These are phyloP conservation scores for Fusarium subtropicale DNA, from an alignment of 2,329 filamentous ascomycete genomes.

Conservation along the genomic window DNA sequence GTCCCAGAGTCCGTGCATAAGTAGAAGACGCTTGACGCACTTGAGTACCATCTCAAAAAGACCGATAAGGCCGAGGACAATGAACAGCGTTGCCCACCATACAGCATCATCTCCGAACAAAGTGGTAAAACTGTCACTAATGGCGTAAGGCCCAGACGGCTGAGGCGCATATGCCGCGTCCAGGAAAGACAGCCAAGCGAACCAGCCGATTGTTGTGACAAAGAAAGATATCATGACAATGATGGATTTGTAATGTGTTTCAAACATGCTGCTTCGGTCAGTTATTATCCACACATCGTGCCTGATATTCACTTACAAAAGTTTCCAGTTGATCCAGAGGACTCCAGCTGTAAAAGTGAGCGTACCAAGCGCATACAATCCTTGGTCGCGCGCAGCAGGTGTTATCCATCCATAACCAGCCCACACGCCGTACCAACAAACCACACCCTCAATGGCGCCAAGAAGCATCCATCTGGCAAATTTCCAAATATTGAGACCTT, in stretches of 20 bases:
- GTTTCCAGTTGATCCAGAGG: slow-evolving; percentile 78
- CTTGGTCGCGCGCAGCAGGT: slow-evolving; percentile 69
- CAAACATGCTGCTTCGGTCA: slow-evolving; percentile 66
- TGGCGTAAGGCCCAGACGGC: slow-evolving; percentile 70
- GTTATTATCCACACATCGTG: slow-evolving; percentile 2
- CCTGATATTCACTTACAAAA: slow-evolving; percentile 68
- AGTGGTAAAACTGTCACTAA: slow-evolving; percentile 72
- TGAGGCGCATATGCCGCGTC: slow-evolving; percentile 67
- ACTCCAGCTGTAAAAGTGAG: slow-evolving; percentile 78
- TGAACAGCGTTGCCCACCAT: slow-evolving; percentile 80
- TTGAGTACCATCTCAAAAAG: slow-evolving; percentile 74
- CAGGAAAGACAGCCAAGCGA: slow-evolving; percentile 79
- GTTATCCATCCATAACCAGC: slow-evolving; percentile 61
- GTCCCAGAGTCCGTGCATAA: slow-evolving; percentile 60
- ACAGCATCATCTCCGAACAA: slow-evolving; percentile 74
- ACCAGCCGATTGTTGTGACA: slow-evolving; percentile 74
- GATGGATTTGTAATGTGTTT: slow-evolving; percentile 79
- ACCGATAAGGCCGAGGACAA: slow-evolving; percentile 70
- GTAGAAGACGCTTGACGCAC: slow-evolving; percentile 58
- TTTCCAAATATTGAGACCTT: slow-evolving; percentile 78
- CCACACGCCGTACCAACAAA: slow-evolving; percentile 76
- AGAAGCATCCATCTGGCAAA: slow-evolving; percentile 84
- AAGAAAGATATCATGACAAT: slow-evolving; percentile 70
- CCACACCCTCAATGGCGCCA: slow-evolving; percentile 76
- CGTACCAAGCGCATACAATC: slow-evolving; percentile 78